phyloP scores from a whole-genome alignment of 495 filamentous ascomycete species.

The Amniculicola lignicola region DNA sequence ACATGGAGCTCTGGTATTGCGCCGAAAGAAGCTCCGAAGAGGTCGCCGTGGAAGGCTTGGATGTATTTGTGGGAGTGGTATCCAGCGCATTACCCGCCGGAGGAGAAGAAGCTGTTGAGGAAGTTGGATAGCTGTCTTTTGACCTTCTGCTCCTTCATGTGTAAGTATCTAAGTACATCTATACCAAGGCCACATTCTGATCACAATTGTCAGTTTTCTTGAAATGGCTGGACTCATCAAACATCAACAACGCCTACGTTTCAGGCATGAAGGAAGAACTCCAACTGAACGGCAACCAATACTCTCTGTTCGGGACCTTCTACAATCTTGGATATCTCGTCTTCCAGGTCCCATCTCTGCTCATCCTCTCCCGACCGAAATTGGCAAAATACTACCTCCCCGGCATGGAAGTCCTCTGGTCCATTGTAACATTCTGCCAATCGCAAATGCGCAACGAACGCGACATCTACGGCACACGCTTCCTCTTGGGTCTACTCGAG shows the following conservation, averaged over 20 bases:
- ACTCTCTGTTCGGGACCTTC: slow-evolving; percentile 52
- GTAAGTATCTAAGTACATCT: slow-evolving; percentile 21
- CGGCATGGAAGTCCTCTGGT: slow-evolving; percentile 52
- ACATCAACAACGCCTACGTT: slow-evolving; percentile 78
- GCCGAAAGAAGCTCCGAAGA: slow-evolving; percentile 16
- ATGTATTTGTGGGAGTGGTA: slow-evolving; percentile 28
- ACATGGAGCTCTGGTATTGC: slow-evolving; percentile 7
- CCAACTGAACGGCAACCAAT: slow-evolving; percentile 61
- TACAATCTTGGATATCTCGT: slow-evolving; percentile 49
- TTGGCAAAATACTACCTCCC: slow-evolving; percentile 36
- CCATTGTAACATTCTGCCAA: slow-evolving; percentile 47
- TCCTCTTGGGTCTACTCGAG: slow-evolving; percentile 41
- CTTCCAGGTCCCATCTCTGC: slow-evolving; percentile 45
- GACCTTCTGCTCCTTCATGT: slow-evolving; percentile 43
- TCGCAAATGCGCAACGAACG: slow-evolving; percentile 50
- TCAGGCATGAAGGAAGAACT: slow-evolving; percentile 65
- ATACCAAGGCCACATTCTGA: background rate
- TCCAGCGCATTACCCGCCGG: slow-evolving; percentile 22
- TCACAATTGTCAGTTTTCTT: slow-evolving; percentile 40
- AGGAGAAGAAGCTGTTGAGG: slow-evolving; percentile 29
- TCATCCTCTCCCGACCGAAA: slow-evolving; percentile 30
- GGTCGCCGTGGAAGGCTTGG: slow-evolving; percentile 21
- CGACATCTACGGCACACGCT: slow-evolving; percentile 53
- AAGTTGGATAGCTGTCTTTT: slow-evolving; percentile 43
- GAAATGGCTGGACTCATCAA: slow-evolving; percentile 69